Percentiles rank a stretch among this genome's conserved stretches.
These are phyloP conservation scores for Evernia prunastri DNA, from an alignment of 495 filamentous ascomycete species.

Conservation along the genomic window DNA sequence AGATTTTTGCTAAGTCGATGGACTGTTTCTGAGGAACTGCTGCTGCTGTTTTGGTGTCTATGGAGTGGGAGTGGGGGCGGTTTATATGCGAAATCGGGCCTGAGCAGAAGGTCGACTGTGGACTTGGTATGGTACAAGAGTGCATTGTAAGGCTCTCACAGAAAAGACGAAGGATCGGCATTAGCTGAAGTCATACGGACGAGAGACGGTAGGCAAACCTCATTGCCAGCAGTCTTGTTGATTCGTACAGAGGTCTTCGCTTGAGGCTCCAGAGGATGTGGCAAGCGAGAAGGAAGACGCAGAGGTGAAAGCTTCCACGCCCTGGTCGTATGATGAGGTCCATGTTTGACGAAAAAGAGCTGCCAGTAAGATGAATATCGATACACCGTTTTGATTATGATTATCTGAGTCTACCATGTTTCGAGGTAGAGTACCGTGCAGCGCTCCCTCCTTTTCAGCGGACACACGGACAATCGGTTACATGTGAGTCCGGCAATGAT, in stretches of 20 bases:
- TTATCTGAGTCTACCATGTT: background rate
- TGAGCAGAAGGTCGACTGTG: background rate
- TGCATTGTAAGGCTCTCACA: background rate
- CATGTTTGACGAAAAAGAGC: background rate
- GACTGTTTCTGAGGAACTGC: background rate
- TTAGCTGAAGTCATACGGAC: slow-evolving; percentile 3
- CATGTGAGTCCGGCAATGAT: background rate
- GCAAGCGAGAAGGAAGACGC: slow-evolving; percentile 3
- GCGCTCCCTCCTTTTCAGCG: background rate
- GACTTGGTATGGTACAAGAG: background rate
- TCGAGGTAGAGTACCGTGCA: background rate
- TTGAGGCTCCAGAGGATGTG: background rate
- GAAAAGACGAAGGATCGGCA: background rate
- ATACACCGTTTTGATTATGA: background rate
- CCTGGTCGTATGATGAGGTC: background rate
- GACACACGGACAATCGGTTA: background rate
- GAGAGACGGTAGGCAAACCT: background rate
- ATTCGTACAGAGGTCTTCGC: background rate
- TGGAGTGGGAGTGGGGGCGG: background rate
- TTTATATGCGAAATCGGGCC: background rate
- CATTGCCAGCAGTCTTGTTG: background rate
- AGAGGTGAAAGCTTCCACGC: background rate
- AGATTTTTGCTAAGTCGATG: background rate
- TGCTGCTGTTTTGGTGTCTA: background rate
- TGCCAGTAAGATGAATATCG: background rate